Base-by-base conservation (phyloP, 2,329 filamentous ascomycete genomes). In the Geosmithia flava region DNA sequence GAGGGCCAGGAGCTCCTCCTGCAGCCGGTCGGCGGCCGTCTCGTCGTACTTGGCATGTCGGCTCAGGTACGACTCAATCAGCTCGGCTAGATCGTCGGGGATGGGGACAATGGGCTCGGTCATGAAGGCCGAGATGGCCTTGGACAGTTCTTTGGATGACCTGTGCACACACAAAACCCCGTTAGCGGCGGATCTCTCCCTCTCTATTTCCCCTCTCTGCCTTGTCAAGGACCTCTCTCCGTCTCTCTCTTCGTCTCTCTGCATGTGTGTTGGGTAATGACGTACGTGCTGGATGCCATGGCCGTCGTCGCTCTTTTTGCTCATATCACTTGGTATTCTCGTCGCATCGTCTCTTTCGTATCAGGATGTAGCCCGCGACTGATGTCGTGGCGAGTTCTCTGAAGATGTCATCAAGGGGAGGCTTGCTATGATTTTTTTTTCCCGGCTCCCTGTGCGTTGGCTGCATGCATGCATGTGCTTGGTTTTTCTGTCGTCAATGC, bases 1-100 rank as follows among this genome's bases (percentile, higher is more conserved):
- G 48, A 87, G 72, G 20, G 71, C 64, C 41, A 83, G 67, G 7
- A 93, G 72, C 55, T 89, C 85, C 41, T 88, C 84, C 52, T 88
- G 80, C 46, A 89, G 71, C 49, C 81, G 79, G 54, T 87, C 83
- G n/a, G 80, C 74, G 41, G 80, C 73, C 49, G 72, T 66, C 47
- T 87, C 83, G 56, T 90, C 85, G 53, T 78, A 75, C 54, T 76
- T 75, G 49, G 76, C 68, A 59, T 87, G 80, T 56, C 80, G 81
- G 44, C 81, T 75, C 46, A 87, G 70, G 63, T 87, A 91, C 50
- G 68, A 69, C 48, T 81, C 72, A 53, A 90, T 80, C 47, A 78
- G 69, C 41, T 73, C 66, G 54, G 72, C 63, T 47, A 88, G 68
- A 49, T 83, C 78, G 53, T 83, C 73, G 44, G 86, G 82, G 1